These are phyloP conservation scores for Penstemon barbatus DNA, from an alignment of 257 asterid genomes.

Conservation along the genomic window DNA sequence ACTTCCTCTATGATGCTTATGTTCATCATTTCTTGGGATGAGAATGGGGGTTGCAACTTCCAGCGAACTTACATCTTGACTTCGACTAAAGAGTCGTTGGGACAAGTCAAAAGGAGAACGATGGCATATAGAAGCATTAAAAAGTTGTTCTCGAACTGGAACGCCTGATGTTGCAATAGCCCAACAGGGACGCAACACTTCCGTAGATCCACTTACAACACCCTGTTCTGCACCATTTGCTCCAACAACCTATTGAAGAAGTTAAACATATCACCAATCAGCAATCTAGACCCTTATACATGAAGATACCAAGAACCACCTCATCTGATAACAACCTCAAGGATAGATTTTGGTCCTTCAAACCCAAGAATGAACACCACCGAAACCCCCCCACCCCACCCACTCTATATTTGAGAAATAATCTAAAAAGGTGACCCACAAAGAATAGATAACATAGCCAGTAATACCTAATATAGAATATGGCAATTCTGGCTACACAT, in stretches of 20 bases:
- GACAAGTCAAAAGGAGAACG: conserved; percentile 83
- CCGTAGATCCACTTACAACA: conserved; percentile 93
- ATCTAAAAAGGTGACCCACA: too few species aligned
- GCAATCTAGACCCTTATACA: too few species aligned
- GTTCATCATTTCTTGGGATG: conserved; percentile 83
- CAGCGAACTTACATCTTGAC: conserved; percentile 57
- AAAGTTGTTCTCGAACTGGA: conserved; percentile 90
- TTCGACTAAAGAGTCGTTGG: conserved; percentile 70
- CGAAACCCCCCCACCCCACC: too few species aligned
- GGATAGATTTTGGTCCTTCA: too few species aligned
- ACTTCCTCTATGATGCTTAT: conserved; percentile 85
- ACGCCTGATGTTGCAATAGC: conserved; percentile 99
- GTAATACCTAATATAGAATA: too few species aligned
- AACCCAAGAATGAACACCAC: too few species aligned
- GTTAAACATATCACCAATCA: conserved; percentile 5
- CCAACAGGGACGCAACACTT: conserved; percentile 96
- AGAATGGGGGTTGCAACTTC: conserved; percentile 96
- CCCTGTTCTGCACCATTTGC: conserved; percentile 96
- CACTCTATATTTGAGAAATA: too few species aligned
- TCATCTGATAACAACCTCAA: too few species aligned
- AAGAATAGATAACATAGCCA: too few species aligned
- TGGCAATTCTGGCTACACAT: neutral
- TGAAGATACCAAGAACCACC: too few species aligned
- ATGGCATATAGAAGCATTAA: conserved; percentile 96
- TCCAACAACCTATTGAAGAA: conserved; percentile 70